Percentiles rank a stretch among this genome's conserved stretches.
Conservation (phyloP, 108 stramenopile species). For the Chaetoceros tenuissimus region DNA sequence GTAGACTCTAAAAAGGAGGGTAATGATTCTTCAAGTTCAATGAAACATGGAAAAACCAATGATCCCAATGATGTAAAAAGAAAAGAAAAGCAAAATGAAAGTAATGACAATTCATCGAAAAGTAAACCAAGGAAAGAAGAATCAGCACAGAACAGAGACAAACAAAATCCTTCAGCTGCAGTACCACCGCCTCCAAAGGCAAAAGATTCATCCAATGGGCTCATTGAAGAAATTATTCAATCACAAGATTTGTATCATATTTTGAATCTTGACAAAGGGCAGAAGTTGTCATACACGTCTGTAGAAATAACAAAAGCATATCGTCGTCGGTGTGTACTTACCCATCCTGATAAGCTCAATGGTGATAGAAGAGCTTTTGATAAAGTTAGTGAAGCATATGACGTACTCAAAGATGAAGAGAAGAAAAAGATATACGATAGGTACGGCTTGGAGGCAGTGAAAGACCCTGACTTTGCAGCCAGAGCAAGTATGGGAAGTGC, state of each 20-base stretch:
- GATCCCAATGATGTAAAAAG: no score
- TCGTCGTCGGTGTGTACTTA: slow-evolving; percentile 74
- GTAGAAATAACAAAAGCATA: slow-evolving; percentile 81
- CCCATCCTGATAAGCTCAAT: slow-evolving; percentile 90
- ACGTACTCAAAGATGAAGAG: slow-evolving; percentile 81
- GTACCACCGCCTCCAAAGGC: neutral
- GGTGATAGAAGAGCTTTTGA: slow-evolving; percentile 80
- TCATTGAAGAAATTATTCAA: slow-evolving; percentile 1
- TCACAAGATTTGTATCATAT: neutral
- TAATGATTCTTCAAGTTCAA: no score
- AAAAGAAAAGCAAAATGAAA: no score
- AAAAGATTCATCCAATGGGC: neutral
- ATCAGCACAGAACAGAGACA: no score
- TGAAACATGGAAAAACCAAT: no score
- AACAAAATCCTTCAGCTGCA: no score
- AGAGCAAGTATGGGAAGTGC: neutral
- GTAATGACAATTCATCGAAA: no score
- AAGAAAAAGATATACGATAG: slow-evolving; percentile 88
- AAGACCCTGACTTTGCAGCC: neutral
- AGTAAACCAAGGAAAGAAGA: no score
- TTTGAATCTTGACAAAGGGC: neutral
- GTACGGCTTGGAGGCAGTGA: slow-evolving; percentile 31
- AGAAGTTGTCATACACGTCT: slow-evolving; percentile 1
- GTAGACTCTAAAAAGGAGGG: no score
- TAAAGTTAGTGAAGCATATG: slow-evolving; percentile 90